These are phyloP conservation scores for Sextonia rubra DNA, from an alignment of 164 flowering plant genomes.

Conservation along the genomic window DNA sequence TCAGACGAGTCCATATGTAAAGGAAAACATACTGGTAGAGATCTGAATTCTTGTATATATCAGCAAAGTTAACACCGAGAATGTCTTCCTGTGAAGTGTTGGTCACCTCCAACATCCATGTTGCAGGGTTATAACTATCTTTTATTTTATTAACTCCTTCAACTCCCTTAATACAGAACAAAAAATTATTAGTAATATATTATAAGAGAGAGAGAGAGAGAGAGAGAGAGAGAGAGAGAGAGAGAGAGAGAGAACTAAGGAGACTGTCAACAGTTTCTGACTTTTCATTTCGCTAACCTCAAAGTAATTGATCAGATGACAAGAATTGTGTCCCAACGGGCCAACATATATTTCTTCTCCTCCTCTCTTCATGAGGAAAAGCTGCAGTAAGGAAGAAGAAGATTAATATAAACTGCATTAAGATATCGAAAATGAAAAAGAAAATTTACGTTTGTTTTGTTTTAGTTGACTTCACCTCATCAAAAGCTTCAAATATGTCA, in stretches of 20 bases:
- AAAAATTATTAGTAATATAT: no score
- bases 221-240: neutral
- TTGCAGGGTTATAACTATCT: slow-evolving; percentile 33
- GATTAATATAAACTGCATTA: neutral
- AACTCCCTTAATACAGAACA: slow-evolving; percentile 25
- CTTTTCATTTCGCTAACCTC: slow-evolving; percentile 32
- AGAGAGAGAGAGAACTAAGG: neutral
- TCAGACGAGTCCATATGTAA: neutral
- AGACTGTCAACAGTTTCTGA: neutral
- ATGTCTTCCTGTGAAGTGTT: slow-evolving; percentile 25
- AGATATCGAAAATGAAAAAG: neutral
- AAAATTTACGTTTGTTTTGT: neutral
- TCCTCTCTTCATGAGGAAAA: slow-evolving; percentile 51
- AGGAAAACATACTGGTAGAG: slow-evolving; percentile 16
- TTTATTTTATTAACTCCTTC: slow-evolving; percentile 24
- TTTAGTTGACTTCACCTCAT: slow-evolving; percentile 33
- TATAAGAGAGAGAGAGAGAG: neutral
- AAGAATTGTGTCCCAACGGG: slow-evolving; percentile 42
- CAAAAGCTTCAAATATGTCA: slow-evolving; percentile 56
- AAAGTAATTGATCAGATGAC: slow-evolving; percentile 47
- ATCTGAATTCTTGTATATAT: slow-evolving; percentile 24
- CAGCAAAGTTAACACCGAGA: slow-evolving; percentile 28
- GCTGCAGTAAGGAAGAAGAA: slow-evolving; percentile 25
- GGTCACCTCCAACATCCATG: slow-evolving; percentile 42
- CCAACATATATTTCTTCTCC: slow-evolving; percentile 60